phyloP scores from a whole-genome alignment of 75 land plant species.

The Pinus albicaulis region DNA sequence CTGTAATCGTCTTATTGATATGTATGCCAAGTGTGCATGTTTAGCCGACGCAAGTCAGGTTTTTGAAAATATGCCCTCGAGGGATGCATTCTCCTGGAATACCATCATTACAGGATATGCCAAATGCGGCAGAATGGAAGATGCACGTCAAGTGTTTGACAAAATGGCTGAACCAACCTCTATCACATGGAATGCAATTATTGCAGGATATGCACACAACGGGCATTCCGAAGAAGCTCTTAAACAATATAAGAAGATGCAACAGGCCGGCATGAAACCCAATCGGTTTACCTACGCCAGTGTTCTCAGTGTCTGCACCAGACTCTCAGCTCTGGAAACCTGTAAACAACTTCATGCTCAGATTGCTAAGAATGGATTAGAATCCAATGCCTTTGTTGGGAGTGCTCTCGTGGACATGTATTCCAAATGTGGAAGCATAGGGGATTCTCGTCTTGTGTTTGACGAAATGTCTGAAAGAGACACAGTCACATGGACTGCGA shows the following conservation, averaged over 20 bases:
- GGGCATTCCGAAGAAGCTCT: background rate
- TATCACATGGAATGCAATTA: constrained; percentile 6
- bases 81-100: constrained; percentile 8
- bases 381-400: constrained; percentile 36
- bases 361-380: constrained; percentile 31
- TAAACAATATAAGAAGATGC: background rate
- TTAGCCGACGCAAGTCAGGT: background rate
- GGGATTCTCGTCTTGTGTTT: constrained; percentile 31
- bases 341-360: constrained; percentile 26
- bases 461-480: constrained; percentile 20
- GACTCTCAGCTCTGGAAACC: background rate
- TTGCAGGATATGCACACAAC: constrained; percentile 12
- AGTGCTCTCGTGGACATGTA: constrained; percentile 73
- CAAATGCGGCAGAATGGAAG: background rate
- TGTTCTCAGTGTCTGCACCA: constrained; percentile 11
- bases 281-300: background rate
- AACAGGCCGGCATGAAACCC: background rate
- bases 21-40: constrained; percentile 3
- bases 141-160: constrained; percentile 5
- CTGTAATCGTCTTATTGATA: constrained; percentile 5
- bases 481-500: constrained; percentile 35
- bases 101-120: constrained; percentile 5
- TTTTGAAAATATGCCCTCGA: constrained; percentile 5
- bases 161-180: background rate
- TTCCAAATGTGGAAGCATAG: constrained; percentile 40